Evolutionary conservation across 1,284 basidiomycete species (phyloP).

Genomic region (Moesziomyces parantarcticus): DNA sequence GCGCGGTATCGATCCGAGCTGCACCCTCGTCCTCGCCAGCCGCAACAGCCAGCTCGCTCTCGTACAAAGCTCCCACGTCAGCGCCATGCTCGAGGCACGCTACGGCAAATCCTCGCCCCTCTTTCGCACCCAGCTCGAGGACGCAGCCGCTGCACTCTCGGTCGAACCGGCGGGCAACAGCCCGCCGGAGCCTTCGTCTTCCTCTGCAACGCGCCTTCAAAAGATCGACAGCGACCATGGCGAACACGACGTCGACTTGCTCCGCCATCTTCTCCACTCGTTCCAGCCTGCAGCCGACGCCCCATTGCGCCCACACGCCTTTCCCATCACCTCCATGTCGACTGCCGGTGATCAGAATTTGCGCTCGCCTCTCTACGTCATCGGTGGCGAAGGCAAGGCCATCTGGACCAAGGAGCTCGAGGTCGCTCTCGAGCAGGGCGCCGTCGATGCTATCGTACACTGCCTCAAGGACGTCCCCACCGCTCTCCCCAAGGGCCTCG

Average conservation of each 20-base stretch:
- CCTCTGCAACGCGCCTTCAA: conserved; percentile 25
- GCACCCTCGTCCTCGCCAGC: conserved; percentile 59
- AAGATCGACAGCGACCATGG: conserved; percentile 27
- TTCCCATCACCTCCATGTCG: conserved; percentile 80
- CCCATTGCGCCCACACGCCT: conserved; percentile 47
- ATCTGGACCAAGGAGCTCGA: conserved; percentile 97
- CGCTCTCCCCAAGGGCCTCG: conserved; percentile 81
- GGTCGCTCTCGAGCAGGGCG: conserved; percentile 77
- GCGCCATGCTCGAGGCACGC: conserved; percentile 57
- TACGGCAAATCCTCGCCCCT: conserved; percentile 58
- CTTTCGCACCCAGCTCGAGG: conserved; percentile 37
- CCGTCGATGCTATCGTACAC: conserved; percentile 93
- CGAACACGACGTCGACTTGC: conserved; percentile 21
- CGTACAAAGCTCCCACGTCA: conserved; percentile 60
- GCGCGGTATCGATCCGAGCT: conserved; percentile 50
- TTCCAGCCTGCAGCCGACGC: conserved; percentile 13
- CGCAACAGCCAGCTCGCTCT: conserved; percentile 62
- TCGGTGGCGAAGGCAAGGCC: conserved; percentile 74
- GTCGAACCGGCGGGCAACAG: conserved; percentile 2
- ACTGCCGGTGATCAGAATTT: conserved; percentile 93
- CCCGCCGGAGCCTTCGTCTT: conserved; percentile 1
- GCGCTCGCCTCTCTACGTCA: conserved; percentile 73
- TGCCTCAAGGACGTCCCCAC: conserved; percentile 95
- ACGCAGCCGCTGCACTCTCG: background rate
- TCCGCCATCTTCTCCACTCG: conserved; percentile 25